A percentile compares a stretch with the other conserved stretches of the same genome.
Conservation (phyloP, 148 eudicot genomes). For the Hydrangea macrophylla region DNA sequence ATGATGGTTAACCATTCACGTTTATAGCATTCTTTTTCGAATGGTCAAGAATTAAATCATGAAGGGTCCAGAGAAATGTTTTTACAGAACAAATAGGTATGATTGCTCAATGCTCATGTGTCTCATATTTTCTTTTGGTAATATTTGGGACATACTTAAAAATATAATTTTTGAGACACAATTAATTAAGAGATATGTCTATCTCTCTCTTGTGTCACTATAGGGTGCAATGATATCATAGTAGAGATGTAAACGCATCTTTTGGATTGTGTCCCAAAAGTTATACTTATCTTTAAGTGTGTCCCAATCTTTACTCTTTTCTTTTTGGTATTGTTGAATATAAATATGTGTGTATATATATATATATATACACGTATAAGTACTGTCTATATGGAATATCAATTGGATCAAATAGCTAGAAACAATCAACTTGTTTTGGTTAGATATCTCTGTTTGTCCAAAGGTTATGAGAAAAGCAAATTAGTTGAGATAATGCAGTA, state of each 20-base stretch:
- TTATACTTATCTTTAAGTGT: too few species aligned
- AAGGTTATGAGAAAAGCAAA: slow-evolving; percentile 23
- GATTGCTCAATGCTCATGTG: slow-evolving; percentile 20
- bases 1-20: slow-evolving; percentile 30
- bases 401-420: slow-evolving; percentile 2
- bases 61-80: slow-evolving; percentile 16
- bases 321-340: too few species aligned
- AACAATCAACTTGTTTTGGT: slow-evolving; percentile 21
- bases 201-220: too few species aligned
- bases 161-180: neutral
- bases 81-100: slow-evolving; percentile 14
- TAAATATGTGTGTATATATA: too few species aligned
- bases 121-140: slow-evolving; percentile 3
- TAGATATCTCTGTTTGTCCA: slow-evolving; percentile 24
- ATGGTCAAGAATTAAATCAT: slow-evolving; percentile 33
- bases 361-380: too few species aligned
- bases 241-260: too few species aligned
- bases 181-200: too few species aligned
- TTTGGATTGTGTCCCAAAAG: too few species aligned
- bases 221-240: too few species aligned
- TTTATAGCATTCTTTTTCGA: slow-evolving; percentile 14
- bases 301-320: too few species aligned
- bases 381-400: slow-evolving; percentile 4
- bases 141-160: neutral
- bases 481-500: slow-evolving; percentile 8